A percentile compares a stretch with the other conserved stretches of the same genome.
These are phyloP conservation scores for Sclerotinia trifoliorum DNA, from an alignment of 2,329 filamentous ascomycete species.

Conservation along the genomic window DNA sequence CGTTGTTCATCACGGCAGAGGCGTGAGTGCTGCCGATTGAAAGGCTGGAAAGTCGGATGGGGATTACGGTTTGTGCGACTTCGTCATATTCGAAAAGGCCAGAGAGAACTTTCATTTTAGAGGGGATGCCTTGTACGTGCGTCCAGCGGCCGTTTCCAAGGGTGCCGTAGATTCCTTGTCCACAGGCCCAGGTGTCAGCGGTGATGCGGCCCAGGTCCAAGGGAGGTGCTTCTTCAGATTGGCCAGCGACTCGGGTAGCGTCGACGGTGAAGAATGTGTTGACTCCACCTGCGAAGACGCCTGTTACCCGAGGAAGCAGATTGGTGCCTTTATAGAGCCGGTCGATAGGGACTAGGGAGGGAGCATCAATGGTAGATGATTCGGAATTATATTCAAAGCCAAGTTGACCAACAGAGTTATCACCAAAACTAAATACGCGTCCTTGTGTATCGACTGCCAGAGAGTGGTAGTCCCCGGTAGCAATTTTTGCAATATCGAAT, in stretches of 20 bases:
- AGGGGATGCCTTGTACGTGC: slow-evolving; percentile 74
- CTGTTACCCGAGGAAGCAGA: slow-evolving; percentile 65
- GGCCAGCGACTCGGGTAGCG: slow-evolving; percentile 57
- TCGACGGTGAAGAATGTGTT: slow-evolving; percentile 90
- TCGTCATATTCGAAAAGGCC: slow-evolving; percentile 89
- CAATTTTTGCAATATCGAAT: slow-evolving; percentile 70
- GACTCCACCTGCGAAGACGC: slow-evolving; percentile 78
- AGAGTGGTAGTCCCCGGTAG: slow-evolving; percentile 84
- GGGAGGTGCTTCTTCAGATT: slow-evolving; percentile 43
- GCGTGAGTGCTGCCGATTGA: slow-evolving; percentile 79
- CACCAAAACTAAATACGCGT: slow-evolving; percentile 81
- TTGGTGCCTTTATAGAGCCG: slow-evolving; percentile 69
- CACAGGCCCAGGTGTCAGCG: slow-evolving; percentile 82
- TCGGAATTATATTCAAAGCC: slow-evolving; percentile 71
- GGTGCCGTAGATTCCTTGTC: slow-evolving; percentile 78
- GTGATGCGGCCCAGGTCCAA: slow-evolving; percentile 54
- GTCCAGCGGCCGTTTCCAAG: slow-evolving; percentile 88
- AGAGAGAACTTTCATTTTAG: slow-evolving; percentile 79
- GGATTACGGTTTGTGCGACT: slow-evolving; percentile 59
- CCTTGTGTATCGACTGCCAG: slow-evolving; percentile 74
- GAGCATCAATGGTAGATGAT: slow-evolving; percentile 63
- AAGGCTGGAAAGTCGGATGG: slow-evolving; percentile 73
- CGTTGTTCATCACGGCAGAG: slow-evolving; percentile 79
- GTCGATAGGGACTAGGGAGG: slow-evolving; percentile 67
- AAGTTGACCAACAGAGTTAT: slow-evolving; percentile 88